phyloP scores from a whole-genome alignment of 768 basidiomycete genomes.

The Podaxis mareebaensis region DNA sequence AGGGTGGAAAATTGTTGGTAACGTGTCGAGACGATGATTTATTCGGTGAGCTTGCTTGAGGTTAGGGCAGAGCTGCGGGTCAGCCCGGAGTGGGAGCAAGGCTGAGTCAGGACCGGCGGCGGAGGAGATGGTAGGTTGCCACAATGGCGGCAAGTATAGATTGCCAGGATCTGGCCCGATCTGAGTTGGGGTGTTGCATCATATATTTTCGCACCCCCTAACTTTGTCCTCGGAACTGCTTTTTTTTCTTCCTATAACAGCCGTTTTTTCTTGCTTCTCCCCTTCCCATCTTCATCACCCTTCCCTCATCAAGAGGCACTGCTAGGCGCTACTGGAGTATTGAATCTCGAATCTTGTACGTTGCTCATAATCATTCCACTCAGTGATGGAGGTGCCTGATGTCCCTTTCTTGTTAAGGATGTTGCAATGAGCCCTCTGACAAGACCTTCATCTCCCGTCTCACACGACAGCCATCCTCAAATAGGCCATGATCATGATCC shows the following conservation, averaged over 20 bases:
- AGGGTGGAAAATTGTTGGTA: neutral
- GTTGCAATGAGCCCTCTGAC: constrained; percentile 4
- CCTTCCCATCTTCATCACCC: neutral
- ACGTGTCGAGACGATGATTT: neutral
- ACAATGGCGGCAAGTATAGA: neutral
- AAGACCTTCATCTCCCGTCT: constrained; percentile 1
- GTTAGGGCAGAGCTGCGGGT: neutral
- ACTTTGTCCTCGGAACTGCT: neutral
- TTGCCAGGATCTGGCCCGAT: neutral
- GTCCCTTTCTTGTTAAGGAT: neutral
- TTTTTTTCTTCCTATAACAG: neutral
- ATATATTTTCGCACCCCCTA: neutral
- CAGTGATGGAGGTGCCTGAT: neutral
- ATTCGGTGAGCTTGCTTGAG: neutral
- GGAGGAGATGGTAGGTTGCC: neutral
- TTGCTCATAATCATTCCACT: neutral
- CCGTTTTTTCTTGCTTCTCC: neutral
- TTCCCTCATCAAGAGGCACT: neutral
- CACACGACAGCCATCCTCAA: constrained; percentile 1
- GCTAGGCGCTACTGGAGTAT: neutral
- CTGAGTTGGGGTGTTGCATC: neutral
- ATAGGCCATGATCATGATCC: neutral
- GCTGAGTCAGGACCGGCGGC: neutral
- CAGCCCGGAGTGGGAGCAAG: neutral
- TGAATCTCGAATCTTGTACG: neutral